Base-by-base conservation (phyloP, 2,329 filamentous ascomycete species). In the Diaporthe citri region DNA sequence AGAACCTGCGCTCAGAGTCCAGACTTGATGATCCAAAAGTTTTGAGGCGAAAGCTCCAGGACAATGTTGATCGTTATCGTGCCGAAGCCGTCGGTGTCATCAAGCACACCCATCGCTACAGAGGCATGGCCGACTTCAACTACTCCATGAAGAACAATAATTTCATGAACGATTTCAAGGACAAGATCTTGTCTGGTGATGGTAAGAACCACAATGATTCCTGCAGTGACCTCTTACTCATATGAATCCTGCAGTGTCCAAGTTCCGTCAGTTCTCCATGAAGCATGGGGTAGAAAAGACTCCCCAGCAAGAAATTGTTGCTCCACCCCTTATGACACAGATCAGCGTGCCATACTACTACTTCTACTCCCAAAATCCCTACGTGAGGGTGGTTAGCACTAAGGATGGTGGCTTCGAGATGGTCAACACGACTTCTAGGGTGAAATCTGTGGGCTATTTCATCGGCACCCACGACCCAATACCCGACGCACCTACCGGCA, bases 121-220 rank as follows among this genome's bases (percentile, higher is more conserved):
- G 96, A 81, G 92, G 90, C 43, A 88, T 97, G 77, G 93, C 95
- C 12, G 96, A 98, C 83, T 97, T 97, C 80, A 95, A 97, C 80
- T 96, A 93, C 84, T 91, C 94, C 31, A 92, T 93, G 69, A 88
- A 88, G 20, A 88, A 90, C 48, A 93, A 93, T 60, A 86, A 89
- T 0, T 94, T 97, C 82, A 91, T 95, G 79, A 88, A 88, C 43
- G 90, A 92, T 75, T 91, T 98, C 74, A 89, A 90, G 71, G 88
- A 95, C 3, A 90, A 93, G 72, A 87, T 97, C 36, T 84, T 97
- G 9, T 90, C 93, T 2, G 92, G 93, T 76, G 89, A 94, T 77
- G 92, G 94, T 94, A 85, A 62, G 84, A 66, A 39, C 17, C 13
- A 41, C n/a, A 28, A 64, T 10, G 20, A 7, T 20, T 12, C 36